These are phyloP conservation scores for Wickerhamomyces chambardii DNA, from an alignment of 805 yeast genomes.

Conservation along the genomic window DNA sequence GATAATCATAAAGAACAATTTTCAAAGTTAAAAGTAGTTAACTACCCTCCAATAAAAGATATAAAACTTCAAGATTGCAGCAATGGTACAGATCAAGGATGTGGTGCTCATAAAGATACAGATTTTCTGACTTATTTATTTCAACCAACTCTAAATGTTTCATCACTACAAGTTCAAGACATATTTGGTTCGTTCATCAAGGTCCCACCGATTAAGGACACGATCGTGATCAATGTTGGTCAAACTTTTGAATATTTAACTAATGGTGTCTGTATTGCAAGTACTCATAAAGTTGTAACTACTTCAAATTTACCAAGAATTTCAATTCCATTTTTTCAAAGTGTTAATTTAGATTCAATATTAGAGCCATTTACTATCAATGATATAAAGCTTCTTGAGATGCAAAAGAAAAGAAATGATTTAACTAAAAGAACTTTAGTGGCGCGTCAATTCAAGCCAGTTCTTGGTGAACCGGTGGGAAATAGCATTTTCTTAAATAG, in stretches of 20 bases:
- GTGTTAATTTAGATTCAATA: conserved; percentile 29
- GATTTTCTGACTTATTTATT: conserved; percentile 29
- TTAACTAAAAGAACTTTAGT: conserved; percentile 21
- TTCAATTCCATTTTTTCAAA: conserved; percentile 39
- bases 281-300: conserved; percentile 34
- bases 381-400: conserved; percentile 14
- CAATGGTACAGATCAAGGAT: conserved; percentile 21
- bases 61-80: conserved; percentile 3
- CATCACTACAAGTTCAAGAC: conserved; percentile 36
- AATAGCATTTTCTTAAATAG: conserved; percentile 36
- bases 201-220: conserved; percentile 28
- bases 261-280: conserved; percentile 38
- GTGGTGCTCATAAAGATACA: conserved; percentile 33
- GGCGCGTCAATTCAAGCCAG: conserved; percentile 32
- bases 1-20: conserved; percentile 21
- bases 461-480: conserved; percentile 33
- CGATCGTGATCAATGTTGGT: conserved; percentile 31
- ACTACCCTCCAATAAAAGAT: conserved; percentile 22
- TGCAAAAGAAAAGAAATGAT: conserved; percentile 27
- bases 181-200: conserved; percentile 38
- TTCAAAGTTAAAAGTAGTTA: conserved; percentile 27
- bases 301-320: conserved; percentile 23
- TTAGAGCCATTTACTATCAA: conserved; percentile 24
- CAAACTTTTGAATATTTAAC: conserved; percentile 40
- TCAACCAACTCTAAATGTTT: conserved; percentile 27